Percentiles rank a stretch among this genome's conserved stretches.
phyloP scores from a whole-genome alignment of 169 alveolate species.

The Cryptosporidium canis region DNA sequence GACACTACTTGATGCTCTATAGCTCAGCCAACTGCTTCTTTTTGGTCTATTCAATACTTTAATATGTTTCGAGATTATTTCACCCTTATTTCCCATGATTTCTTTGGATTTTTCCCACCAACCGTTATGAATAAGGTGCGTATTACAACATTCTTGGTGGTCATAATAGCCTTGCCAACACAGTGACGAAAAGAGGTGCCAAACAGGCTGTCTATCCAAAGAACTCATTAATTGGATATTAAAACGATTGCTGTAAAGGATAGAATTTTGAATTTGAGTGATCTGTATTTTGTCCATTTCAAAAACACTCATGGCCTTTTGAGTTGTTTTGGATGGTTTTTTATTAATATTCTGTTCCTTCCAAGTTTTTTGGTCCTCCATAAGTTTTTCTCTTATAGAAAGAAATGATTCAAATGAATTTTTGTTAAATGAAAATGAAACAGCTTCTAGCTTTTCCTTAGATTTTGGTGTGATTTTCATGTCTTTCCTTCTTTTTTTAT shows the following conservation, averaged over 20 bases:
- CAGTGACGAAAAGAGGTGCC: constrained; percentile 37
- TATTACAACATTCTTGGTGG: constrained; percentile 38
- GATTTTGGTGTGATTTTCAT: background rate
- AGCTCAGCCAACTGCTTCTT: background rate
- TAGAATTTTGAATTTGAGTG: background rate
- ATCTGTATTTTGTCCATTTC: background rate
- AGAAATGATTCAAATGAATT: constrained; percentile 31
- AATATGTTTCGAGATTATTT: background rate
- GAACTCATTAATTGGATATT: background rate
- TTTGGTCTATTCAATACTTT: constrained; percentile 3
- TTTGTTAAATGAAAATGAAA: background rate
- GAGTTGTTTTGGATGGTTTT: background rate
- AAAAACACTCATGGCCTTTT: background rate
- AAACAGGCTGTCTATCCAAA: background rate
- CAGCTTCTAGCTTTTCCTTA: background rate
- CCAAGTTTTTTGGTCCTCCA: constrained; percentile 50
- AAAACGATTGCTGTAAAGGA: background rate
- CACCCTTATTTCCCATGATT: background rate
- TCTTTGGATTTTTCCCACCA: constrained; percentile 12
- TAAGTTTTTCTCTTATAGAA: constrained; percentile 6
- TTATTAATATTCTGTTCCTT: background rate
- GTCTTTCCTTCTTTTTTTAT: constrained; percentile 2
- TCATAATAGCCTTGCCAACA: constrained; percentile 41
- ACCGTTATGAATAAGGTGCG: background rate
- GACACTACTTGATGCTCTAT: background rate